These are phyloP conservation scores for Coemansia sp. DNA, from an alignment of 192 early-diverging fungal genomes.

Conservation along the genomic window DNA sequence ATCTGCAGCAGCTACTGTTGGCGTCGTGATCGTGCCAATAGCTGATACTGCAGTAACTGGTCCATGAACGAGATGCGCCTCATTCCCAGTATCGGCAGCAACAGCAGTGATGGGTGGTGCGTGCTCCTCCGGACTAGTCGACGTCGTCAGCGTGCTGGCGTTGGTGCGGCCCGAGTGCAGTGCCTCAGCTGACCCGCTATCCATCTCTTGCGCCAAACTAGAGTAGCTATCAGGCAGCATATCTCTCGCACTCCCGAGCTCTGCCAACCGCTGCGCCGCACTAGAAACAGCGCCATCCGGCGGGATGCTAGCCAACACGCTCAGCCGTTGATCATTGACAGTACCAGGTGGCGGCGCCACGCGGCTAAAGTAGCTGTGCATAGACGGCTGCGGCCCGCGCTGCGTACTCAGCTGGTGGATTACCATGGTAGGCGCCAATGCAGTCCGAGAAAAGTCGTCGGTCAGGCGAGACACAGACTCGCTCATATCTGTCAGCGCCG, in stretches of 20 bases:
- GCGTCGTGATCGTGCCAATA: background rate
- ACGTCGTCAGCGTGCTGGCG: conserved; percentile 27
- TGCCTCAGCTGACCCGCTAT: background rate
- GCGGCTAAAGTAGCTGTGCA: conserved; percentile 3
- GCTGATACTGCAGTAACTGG: background rate
- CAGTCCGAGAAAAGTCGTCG: conserved; percentile 3
- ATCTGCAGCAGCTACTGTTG: conserved; percentile 3
- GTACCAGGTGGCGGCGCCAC: background rate
- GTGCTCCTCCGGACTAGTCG: conserved; percentile 1
- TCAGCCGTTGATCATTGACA: background rate
- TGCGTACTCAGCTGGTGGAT: conserved; percentile 28
- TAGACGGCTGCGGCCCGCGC: background rate
- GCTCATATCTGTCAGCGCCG: background rate
- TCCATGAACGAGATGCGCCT: background rate
- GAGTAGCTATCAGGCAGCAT: conserved; percentile 4
- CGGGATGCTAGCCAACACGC: background rate
- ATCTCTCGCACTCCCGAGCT: background rate
- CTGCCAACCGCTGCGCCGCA: background rate
- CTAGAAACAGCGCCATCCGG: background rate
- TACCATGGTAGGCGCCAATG: conserved; percentile 11
- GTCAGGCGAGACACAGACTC: conserved; percentile 11
- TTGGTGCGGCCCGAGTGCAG: conserved; percentile 31
- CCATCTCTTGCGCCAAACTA: conserved; percentile 4
- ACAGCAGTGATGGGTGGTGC: background rate
- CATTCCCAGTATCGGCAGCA: background rate